Base-by-base conservation (phyloP, 2,329 filamentous ascomycete species). In the Neonectria coccinea region DNA sequence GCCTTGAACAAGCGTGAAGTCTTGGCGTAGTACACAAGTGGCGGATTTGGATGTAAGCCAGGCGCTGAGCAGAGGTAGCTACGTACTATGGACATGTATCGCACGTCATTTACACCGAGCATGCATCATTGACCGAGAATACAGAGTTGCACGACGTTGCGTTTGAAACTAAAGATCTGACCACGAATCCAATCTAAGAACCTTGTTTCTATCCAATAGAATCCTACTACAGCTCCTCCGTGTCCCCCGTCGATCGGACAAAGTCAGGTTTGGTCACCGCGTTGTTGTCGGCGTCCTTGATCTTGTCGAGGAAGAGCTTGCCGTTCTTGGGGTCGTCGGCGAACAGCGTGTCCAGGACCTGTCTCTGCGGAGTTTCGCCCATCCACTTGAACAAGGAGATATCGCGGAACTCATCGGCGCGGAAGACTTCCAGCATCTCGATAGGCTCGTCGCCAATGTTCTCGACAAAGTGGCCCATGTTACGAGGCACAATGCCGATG, bases 401-500 rank as follows among this genome's bases (percentile, higher is more conserved):
- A 74, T 93, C 90, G 67, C 89, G 83, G 75, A 93, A 94, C 75
- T 89, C 84, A 68, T 91, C 88, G 0, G 90, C 86, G 54, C 89
- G 84, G 79, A 94, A 91, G 16, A 94, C 88, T 78, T 94, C 92
- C 11, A 94, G 80, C 77, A 94, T 91, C 75, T 92, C 89, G 2
- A 94, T 79, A 18, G 91, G 87, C 76, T 93, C 91, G 53, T 92
- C 87, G n/a, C 91, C 89, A 44, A 92, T 87, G 71, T 94, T 94
- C 83, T 95, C 91, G 58, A 95, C 91, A 75, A 93, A 94, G 75
- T 94, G 91, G 3, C 90, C 92, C 84, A 92, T 92, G 75, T 92
- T 92, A 73, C 84, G 84, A 0, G 92, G 92, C 6, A 94, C 91
- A 67, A 94, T 91, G 14, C 90, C 92, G 0, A 93, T 90, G 71